phyloP scores from a whole-genome alignment of 208 protist species.

The Angomonas ambiguus region DNA sequence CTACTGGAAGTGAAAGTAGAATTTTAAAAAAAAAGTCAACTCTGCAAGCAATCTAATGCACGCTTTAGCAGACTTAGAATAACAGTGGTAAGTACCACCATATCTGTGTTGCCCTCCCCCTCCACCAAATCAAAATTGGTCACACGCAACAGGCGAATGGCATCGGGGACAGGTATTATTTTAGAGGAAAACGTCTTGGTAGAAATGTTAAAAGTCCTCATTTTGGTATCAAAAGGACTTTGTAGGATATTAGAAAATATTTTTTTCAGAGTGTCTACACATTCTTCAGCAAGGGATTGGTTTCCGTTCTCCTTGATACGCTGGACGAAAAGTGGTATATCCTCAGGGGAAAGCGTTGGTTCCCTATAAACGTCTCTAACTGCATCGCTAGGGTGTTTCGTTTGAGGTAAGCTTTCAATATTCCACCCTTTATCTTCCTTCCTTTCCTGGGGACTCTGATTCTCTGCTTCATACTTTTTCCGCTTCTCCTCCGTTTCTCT shows the following conservation, averaged over 20 bases:
- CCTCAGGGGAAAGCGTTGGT: not conserved
- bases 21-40: not conserved
- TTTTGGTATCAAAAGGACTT: conserved; percentile 60
- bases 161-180: conserved; percentile 36
- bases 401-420: conserved; percentile 20
- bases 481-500: conserved; percentile 32
- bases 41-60: not conserved
- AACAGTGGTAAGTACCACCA: conserved; percentile 49
- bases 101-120: conserved; percentile 32
- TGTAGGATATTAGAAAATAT: conserved; percentile 64
- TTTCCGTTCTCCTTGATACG: conserved; percentile 20
- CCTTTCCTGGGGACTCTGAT: not conserved
- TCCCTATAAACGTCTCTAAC: not conserved
- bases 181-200: conserved; percentile 50
- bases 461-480: not conserved
- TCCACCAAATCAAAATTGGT: conserved; percentile 60
- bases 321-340: conserved; percentile 13
- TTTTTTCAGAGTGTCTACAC: conserved; percentile 37
- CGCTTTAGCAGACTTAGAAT: conserved; percentile 39
- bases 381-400: not conserved
- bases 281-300: conserved; percentile 17
- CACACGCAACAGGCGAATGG: conserved; percentile 47
- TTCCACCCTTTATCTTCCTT: conserved; percentile 27
- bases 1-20: too few species aligned
- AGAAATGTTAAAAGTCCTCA: conserved; percentile 54